Evolutionary conservation across 495 filamentous ascomycete species (phyloP).

Genomic region (Xylaria cubensis): DNA sequence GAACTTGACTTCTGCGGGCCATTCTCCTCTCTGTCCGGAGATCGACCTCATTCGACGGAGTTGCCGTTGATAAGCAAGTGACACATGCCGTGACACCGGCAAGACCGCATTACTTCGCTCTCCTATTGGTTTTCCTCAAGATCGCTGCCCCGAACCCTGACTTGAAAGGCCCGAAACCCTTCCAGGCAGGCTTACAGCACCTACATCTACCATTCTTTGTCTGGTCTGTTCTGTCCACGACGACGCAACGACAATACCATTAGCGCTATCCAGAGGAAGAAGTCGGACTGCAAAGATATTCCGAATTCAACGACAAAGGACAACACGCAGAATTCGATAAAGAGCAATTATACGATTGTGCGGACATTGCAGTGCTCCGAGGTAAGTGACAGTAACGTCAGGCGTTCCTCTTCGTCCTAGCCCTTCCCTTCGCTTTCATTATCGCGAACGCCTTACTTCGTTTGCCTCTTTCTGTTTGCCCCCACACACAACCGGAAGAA

Average conservation of each 20-base stretch:
- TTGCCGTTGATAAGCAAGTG: conserved; percentile 24
- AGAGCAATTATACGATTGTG: conserved; percentile 2
- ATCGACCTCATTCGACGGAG: conserved; percentile 12
- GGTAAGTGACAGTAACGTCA: conserved; percentile 16
- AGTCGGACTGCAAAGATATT: conserved; percentile 9
- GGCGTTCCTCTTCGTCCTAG: background rate
- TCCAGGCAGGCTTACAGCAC: conserved; percentile 13
- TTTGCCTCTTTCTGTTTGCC: conserved; percentile 1
- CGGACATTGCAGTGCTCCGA: background rate
- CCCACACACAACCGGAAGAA: conserved; percentile 8
- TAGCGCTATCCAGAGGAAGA: background rate
- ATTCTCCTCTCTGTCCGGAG: background rate
- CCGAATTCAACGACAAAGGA: conserved; percentile 4
- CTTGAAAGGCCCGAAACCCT: conserved; percentile 23
- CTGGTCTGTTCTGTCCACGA: conserved; percentile 15
- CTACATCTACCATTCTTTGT: conserved; percentile 11
- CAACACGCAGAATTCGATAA: background rate
- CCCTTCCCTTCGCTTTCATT: background rate
- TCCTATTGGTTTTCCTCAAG: conserved; percentile 22
- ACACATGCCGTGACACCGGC: conserved; percentile 27
- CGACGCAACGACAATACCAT: conserved; percentile 7
- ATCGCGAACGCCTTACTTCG: background rate
- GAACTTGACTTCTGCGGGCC: background rate
- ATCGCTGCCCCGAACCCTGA: conserved; percentile 12
- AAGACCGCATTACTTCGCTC: background rate